Evolutionary conservation across 208 protist species (phyloP), one percentile per base, ranked within the genome.

Genomic region (Leishmania martiniquensis): DNA sequence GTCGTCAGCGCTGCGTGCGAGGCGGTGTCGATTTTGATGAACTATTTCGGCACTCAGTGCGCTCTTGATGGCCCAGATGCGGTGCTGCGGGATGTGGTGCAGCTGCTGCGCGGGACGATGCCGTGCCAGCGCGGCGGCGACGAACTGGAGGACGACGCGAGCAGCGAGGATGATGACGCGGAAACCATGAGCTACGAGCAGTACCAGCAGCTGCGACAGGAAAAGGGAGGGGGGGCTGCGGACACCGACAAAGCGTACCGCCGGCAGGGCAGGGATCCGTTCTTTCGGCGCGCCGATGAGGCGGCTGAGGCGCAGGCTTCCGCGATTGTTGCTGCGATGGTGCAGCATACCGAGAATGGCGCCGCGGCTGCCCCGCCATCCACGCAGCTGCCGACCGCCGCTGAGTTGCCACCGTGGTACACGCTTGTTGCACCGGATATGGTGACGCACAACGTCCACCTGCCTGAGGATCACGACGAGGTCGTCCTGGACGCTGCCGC

Each of bases 1-100:
- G 91, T 96, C 32, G 91, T 96, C 49, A 80, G 82, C 22, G 81
- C 89, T 4, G 91, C 92, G 44, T 94, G 89, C 80, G 94, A 97
- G 76, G 87, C 91, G 9, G 80, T 95, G 47, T 80, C 74, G 25
- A 72, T 90, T 7, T 29, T 94, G 25, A 73, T 95, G 34, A 75
- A 91, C n/a, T 94, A 92, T 74, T 95, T 96, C 72, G 93, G 93
- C 69, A 86, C 88, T 10, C 89, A 94, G 72, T 72, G 77, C 51
- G 75, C 91, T 60, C 57, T 81, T 62, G 78, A 71, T 22, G 86
- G 85, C 29, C 81, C 85, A 25, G 84, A 90, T 34, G 85, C 84
- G 1, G 84, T 96, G 74, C 67, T 92, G 52, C 71, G 86, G 67
- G 76, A 83, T 78, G 72, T 82, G 17, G 81, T 87, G 59, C 76